Percentiles rank a stretch among this genome's conserved stretches.
phyloP scores from a whole-genome alignment of 2,329 filamentous ascomycete species.

The Arthrobotrys sinensis region DNA sequence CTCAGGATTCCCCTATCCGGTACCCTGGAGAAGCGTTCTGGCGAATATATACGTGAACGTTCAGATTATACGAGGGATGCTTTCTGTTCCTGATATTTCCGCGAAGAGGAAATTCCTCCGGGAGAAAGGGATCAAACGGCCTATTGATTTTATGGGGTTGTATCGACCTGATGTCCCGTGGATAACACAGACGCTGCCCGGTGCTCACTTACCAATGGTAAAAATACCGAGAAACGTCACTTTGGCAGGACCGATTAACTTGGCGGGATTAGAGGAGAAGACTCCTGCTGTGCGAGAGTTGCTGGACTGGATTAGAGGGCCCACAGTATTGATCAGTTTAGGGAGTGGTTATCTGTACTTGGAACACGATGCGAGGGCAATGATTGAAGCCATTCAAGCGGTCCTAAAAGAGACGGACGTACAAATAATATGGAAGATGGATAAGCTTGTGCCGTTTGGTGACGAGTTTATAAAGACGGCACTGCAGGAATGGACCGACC shows the following conservation, averaged over 20 bases:
- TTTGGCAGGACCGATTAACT: slow-evolving; percentile 63
- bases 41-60: too few relatives aligned
- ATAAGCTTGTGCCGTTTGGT: slow-evolving; percentile 7
- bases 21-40: too few relatives aligned
- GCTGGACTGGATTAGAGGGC: too few relatives aligned
- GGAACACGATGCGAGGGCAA: slow-evolving; percentile 63
- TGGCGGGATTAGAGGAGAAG: too few relatives aligned
- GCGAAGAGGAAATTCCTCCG: too few relatives aligned
- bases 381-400: slow-evolving; percentile 64
- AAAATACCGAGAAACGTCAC: slow-evolving; percentile 62
- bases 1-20: slow-evolving; percentile 19
- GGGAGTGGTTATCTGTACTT: slow-evolving; percentile 20
- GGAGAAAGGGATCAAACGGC: too few relatives aligned
- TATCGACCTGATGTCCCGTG: slow-evolving; percentile 61
- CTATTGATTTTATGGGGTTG: too few relatives aligned
- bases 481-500: too few relatives aligned
- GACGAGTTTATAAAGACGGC: slow-evolving; percentile 1
- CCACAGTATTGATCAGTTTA: too few relatives aligned
- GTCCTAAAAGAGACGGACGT: slow-evolving; percentile 62
- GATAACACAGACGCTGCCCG: slow-evolving; percentile 64
- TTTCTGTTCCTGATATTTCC: too few relatives aligned
- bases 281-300: too few relatives aligned
- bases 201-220: slow-evolving; percentile 64
- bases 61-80: too few relatives aligned
- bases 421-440: slow-evolving; percentile 67